Base-by-base conservation (phyloP, 108 stramenopile species). In the Nannochloropsis salina region DNA sequence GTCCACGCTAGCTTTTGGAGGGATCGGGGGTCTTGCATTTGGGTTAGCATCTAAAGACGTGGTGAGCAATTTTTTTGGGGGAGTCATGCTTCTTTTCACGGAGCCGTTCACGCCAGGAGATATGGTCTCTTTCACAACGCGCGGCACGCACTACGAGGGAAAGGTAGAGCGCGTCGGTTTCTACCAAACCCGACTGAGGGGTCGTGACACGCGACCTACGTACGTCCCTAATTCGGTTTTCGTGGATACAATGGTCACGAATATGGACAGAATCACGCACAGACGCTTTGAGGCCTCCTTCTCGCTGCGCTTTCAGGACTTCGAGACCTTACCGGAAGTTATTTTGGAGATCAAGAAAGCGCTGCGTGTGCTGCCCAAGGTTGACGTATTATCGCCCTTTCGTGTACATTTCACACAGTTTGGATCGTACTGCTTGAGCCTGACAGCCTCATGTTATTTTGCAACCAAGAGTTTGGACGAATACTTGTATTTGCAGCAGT, bases 81-180 rank as follows among this genome's bases (percentile, higher is more conserved):
- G 89, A 11, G 44, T 89, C 44, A 90, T 88, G 86, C 89, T 90
- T 3, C 85, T 90, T 20, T 83, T 90, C 42, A 86, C 89, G 1
- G 90, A 90, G 89, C 90, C 90, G 0, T 90, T 90, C 80, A 90
- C 89, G 42, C 90, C 90, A 21, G 90, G 90, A 42, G 90, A 90
- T 43, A 90, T 90, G 89, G 89, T 90, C 41, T 88, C 89, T 11
- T 90, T 90, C 84, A 41, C 81, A n/a, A 81, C 41, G 5, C 41
- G 81, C 79, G 80, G 85, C 80, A 85, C 41, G 85, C 81, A 61
- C 21, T 20, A 84, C 85, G 87, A 89, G 40, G 90, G 90, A 9
- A 86, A 87, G 31, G 90, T 90, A 40, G 90, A 90, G 80, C 88
- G 90, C 21, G 90, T 90, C 6, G 90, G 90, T 2, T 90, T 89